Base-by-base conservation (phyloP, 2,329 filamentous ascomycete genomes). In the Cercospora janseana region DNA sequence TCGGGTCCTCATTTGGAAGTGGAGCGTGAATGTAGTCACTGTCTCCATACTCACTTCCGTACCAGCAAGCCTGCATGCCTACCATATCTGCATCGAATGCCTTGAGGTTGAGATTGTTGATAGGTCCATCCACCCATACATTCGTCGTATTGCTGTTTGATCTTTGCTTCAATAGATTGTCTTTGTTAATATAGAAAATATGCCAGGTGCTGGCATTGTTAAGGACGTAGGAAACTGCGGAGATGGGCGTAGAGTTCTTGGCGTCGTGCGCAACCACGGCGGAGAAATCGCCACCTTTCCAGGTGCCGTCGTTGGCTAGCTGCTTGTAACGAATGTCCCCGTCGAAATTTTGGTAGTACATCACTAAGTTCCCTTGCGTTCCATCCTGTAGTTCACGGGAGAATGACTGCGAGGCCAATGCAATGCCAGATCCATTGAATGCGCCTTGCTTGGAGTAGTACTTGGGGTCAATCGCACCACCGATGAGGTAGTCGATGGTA, bases 401-500 rank as follows among this genome's bases (percentile, higher is more conserved):
- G 60, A 72, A 73, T 0, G 70, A 73, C 34, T 73, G 70, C 5
- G 69, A 69, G 13, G 73, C 72, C 7, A 75, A 50, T 1, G 72
- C 73, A 29, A 75, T 71, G 8, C 73, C 73, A 10, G 70, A 71
- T n/a, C 73, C 73, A 49, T 75, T 75, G 62, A 73, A 74, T 4
- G 71, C 72, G 15, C 73, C 73, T 23, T 65, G 61, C 7, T 57
- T 68, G 6, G 71, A 70, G 35, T 70, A 64, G 49, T 71, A 73
- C 0, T 63, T 50, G 1, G 68, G 60, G 38, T 69, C 63, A 4
- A 74, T 64, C 3, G 68, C 60, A 10, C 72, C 71, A 12, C 72
- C 72, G 18, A 74, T 69, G 23, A 56, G 41, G 44, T 65, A 65
- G 7, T 61, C 43, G 6, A 52, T 40, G 10, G 55, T 49, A 0